Conservation (phyloP, 148 eudicot genomes). For the Rhododendron henanense region DNA sequence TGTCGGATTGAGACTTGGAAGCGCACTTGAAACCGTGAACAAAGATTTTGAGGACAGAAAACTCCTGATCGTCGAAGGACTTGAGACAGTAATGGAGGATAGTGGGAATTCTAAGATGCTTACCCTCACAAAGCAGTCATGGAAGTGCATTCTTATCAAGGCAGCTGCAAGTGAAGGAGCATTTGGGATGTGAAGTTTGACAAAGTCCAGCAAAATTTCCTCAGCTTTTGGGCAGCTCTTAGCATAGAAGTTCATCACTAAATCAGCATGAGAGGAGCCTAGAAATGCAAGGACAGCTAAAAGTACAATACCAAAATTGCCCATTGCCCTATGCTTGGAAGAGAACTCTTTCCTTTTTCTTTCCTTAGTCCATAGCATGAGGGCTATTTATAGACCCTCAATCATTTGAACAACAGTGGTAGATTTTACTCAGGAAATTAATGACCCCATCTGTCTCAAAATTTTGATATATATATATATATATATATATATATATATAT, state of each 20-base stretch:
- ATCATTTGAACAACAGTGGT: neutral
- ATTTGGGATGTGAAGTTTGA: constrained; percentile 33
- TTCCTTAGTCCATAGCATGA: neutral
- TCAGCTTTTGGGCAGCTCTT: constrained; percentile 55
- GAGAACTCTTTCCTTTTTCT: neutral
- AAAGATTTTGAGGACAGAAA: neutral
- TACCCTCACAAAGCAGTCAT: constrained; percentile 65
- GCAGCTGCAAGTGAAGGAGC: constrained; percentile 51
- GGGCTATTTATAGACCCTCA: neutral
- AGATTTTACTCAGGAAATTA: too few species aligned
- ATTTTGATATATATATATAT: too few species aligned
- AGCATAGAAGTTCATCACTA: constrained; percentile 33
- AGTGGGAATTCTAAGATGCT: too few species aligned
- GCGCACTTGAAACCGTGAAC: neutral
- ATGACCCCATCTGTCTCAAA: neutral
- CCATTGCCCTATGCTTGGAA: constrained; percentile 1
- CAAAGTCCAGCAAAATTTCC: constrained; percentile 39
- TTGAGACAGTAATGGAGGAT: too few species aligned
- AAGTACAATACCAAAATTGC: neutral
- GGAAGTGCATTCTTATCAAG: constrained; percentile 50
- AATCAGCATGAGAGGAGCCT: constrained; percentile 19
- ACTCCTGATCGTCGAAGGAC: neutral
- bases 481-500: too few species aligned
- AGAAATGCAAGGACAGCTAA: constrained; percentile 15
- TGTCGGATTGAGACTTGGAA: too few species aligned